Evolutionary conservation across 768 basidiomycete species (phyloP), one percentile per base, ranked within the genome.

Genomic region (Russula brevipes): DNA sequence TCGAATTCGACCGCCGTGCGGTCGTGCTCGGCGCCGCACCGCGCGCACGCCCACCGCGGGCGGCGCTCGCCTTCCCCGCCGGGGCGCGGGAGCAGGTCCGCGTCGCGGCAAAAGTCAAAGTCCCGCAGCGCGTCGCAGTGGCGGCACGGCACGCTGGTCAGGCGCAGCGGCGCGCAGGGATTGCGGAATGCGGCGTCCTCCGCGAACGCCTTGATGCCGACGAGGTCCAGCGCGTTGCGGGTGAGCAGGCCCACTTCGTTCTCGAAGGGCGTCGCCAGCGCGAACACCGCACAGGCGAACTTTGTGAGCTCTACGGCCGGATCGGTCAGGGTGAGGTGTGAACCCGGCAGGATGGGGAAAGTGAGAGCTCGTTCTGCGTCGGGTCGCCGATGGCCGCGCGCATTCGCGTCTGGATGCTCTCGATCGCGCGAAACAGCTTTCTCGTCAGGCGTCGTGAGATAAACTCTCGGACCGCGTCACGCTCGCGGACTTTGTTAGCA

Each of bases 21-120:
- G 71, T 99, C 95, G 73, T 94, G 96, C 73, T 97, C 91, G 38
- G 87, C 86, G 19, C 83, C 84, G 68, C 94, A 97, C 57, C 77
- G 77, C 55, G 78, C 76, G 70, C 94, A 91, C 14, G 76, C 71
- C 92, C 90, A 94, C 59, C 81, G 83, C 19, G 75, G 70, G 6
- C 81, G 78, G 17, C 79, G 76, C 7, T 80, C 75, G 41, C 81
- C 74, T 9, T 16, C 4, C 63, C 80, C 75, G 42, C 81, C 74
- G 63, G 76, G 66, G 69, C 80, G 76, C 10, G 91, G 86, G 47
- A 92, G 78, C 45, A 97, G 80, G 62, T 93, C 89, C 11, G 85
- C 81, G 74, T 98, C 96, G 16, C 96, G 85, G 72, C 96, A 98
- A 70, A 99, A 90, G 73, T 99, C 97, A 70, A 99, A 91, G 72